A percentile compares a stretch with the other conserved stretches of the same genome.
phyloP scores from a whole-genome alignment of 1,284 basidiomycete species.

The Leucoagaricus sp. region DNA sequence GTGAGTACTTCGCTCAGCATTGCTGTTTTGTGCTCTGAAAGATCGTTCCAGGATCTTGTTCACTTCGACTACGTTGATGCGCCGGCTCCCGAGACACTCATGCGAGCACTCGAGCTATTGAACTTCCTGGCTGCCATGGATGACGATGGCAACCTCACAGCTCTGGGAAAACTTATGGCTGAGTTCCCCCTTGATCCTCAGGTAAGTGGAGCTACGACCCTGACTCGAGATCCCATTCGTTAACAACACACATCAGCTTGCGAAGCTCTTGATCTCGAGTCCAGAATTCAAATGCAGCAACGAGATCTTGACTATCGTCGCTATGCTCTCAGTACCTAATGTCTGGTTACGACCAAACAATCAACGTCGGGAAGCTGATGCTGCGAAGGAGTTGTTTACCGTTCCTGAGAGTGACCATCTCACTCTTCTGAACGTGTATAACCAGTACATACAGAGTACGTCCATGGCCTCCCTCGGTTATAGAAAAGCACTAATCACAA shows the following conservation, averaged over 20 bases:
- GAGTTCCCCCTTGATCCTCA: conserved; percentile 98
- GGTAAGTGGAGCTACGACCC: conserved; percentile 37
- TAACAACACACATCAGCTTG: conserved; percentile 51
- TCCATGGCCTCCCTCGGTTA: conserved; percentile 17
- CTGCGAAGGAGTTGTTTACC: conserved; percentile 86
- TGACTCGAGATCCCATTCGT: background rate
- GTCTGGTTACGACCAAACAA: conserved; percentile 92
- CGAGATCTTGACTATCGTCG: conserved; percentile 93
- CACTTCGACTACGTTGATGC: conserved; percentile 96
- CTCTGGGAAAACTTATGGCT: conserved; percentile 91
- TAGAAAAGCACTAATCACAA: background rate
- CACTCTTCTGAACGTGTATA: conserved; percentile 95
- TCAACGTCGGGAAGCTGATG: conserved; percentile 87
- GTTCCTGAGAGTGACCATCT: conserved; percentile 97
- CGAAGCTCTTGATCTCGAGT: conserved; percentile 93
- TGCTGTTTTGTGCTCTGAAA: background rate
- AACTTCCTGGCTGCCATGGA: conserved; percentile 94
- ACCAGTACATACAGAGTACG: conserved; percentile 86
- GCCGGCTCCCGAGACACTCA: conserved; percentile 96
- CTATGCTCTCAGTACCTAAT: conserved; percentile 97
- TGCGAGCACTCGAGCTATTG: conserved; percentile 95
- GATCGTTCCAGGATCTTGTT: conserved; percentile 70
- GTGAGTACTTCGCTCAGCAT: conserved; percentile 32
- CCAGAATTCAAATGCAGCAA: conserved; percentile 97
- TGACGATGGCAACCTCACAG: conserved; percentile 91